Evolutionary conservation across 202 grass and related monocot species (phyloP).

Genomic region (Bolboschoenoplectus hybrid): DNA sequence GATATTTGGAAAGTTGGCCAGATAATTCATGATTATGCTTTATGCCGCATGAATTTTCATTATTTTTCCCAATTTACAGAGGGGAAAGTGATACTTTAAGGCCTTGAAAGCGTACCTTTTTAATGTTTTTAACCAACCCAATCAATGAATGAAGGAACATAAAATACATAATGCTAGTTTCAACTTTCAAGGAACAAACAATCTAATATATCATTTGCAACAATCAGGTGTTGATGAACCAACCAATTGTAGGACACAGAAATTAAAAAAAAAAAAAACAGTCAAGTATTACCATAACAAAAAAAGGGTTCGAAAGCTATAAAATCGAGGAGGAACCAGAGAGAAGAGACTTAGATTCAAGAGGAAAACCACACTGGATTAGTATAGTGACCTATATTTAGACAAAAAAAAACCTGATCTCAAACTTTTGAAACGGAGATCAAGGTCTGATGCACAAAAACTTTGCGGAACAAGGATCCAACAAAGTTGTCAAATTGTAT

Average conservation of each 20-base stretch:
- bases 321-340: neutral
- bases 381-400: neutral
- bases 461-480: neutral
- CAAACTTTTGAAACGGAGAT: neutral
- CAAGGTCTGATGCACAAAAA: conserved; percentile 14
- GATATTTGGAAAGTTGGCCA: neutral
- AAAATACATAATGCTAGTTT: neutral
- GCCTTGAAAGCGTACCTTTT: neutral
- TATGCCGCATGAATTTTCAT: neutral
- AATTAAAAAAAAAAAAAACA: neutral
- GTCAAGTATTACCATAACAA: neutral
- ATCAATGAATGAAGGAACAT: neutral
- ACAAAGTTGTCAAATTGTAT: neutral
- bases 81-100: neutral
- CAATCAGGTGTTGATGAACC: neutral
- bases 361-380: neutral
- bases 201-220: neutral
- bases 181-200: neutral
- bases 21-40: neutral
- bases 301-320: neutral
- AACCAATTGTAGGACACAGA: neutral
- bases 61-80: neutral
- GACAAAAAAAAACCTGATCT: neutral
- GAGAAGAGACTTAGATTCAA: neutral
- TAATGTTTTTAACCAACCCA: neutral